Evolutionary conservation across 1,139 yeast genomes (phyloP).

Genomic region (Yamadazyma mexicana): DNA sequence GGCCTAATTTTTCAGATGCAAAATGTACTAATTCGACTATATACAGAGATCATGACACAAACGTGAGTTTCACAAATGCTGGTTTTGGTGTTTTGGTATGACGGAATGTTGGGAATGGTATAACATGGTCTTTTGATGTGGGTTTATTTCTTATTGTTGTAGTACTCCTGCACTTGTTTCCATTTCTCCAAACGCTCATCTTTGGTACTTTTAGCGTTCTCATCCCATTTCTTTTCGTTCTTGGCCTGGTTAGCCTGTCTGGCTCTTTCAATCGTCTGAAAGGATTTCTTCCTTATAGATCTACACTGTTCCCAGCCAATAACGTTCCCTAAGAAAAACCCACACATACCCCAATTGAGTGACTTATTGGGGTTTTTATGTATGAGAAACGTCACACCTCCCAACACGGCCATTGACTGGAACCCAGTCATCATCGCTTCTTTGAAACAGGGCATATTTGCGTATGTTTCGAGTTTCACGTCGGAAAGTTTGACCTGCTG

Average conservation of each 20-base stretch:
- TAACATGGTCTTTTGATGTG: not conserved
- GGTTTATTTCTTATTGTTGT: constrained; percentile 12
- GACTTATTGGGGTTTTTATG: constrained; percentile 65
- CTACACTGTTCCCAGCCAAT: constrained; percentile 95
- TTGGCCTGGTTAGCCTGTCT: constrained; percentile 48
- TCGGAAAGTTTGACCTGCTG: constrained; percentile 42
- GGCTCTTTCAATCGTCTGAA: constrained; percentile 63
- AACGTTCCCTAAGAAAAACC: constrained; percentile 74
- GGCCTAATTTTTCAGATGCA: constrained; percentile 3
- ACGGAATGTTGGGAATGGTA: too few species aligned
- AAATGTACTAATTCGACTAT: not conserved
- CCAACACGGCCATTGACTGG: constrained; percentile 78
- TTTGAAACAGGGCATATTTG: constrained; percentile 82
- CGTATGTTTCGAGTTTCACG: constrained; percentile 54
- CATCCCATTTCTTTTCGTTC: constrained; percentile 28
- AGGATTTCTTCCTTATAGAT: constrained; percentile 61
- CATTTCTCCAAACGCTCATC: constrained; percentile 30
- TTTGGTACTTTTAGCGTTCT: constrained; percentile 15
- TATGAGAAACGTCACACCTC: constrained; percentile 68
- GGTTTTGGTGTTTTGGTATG: too few species aligned
- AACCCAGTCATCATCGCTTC: constrained; percentile 88
- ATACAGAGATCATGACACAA: not conserved
- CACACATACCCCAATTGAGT: constrained; percentile 82
- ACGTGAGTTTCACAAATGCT: too few species aligned
- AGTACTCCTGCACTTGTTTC: constrained; percentile 21